Base-by-base conservation (phyloP, 192 early-diverging fungal genomes). In the Coemansia sp. region DNA sequence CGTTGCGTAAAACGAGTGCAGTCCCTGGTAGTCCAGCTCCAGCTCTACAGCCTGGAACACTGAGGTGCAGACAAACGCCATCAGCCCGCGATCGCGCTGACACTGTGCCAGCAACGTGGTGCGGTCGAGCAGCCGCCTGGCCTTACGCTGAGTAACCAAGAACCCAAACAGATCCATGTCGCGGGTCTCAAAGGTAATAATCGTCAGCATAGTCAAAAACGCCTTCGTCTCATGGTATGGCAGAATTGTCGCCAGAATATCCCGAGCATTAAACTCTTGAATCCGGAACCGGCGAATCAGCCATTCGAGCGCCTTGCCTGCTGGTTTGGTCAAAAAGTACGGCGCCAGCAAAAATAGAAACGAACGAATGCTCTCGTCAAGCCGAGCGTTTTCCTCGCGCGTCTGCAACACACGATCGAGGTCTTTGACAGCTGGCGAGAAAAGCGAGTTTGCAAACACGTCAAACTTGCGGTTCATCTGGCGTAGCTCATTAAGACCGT, bases 171-270 rank as follows among this genome's bases (percentile, higher is more conserved):
- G 6, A 11, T 40, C 46, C 68, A 64, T 68, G 47, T 69, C 56
- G 14, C 69, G 82, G 47, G 81, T 83, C 78, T 77, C 60, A 47
- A 94, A 81, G 11, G 76, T 71, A 14, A 97, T 76, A 30, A 93
- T 81, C 20, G 82, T 80, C 5, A 91, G 82, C 83, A 98, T 83
- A 44, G 85, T 83, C 47, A 88, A 77, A 77, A 97, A 98, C 37
- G 85, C 82, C 53, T 85, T 83, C 10, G 93, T 93, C 62, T 97
- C 94, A 56, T 98, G 93, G 74, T 92, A 98, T 21, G 96, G 96
- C 47, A 98, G 62, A 26, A 96, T 80, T 31, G 85, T 85, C 15
- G 75, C 83, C 20, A 98, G 40, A 4, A 96, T 58, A 6, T 80
- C 80, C 34, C 90, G 87, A 18, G 91, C 75, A 62, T 96, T 98